A percentile compares a stretch with the other conserved stretches of the same genome.
Evolutionary conservation across 495 filamentous ascomycete genomes (phyloP).

Genomic region (Talaromyces wortmannii): DNA sequence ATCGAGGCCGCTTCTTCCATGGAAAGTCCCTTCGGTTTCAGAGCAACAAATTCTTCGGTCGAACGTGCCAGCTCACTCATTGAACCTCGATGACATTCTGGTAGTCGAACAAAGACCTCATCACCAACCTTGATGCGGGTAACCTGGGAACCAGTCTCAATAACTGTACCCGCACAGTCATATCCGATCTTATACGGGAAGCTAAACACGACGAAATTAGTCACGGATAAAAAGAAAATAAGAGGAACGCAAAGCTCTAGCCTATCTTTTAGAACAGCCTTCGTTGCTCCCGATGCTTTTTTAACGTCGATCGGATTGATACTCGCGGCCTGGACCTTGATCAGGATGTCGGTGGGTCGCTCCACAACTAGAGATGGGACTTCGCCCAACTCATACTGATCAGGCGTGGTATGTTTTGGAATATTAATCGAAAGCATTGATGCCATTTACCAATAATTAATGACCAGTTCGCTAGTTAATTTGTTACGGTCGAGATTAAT

Average conservation of each 20-base stretch:
- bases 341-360: conserved; percentile 14
- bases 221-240: no score
- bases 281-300: background rate
- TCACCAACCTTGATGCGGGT: conserved; percentile 40
- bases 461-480: no score
- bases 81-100: background rate
- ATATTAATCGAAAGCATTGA: no score
- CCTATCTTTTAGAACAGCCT: background rate
- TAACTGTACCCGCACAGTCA: conserved; percentile 50
- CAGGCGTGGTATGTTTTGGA: conserved; percentile 30
- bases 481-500: no score
- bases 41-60: background rate
- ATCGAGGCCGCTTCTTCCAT: conserved; percentile 2
- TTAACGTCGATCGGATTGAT: conserved; percentile 8
- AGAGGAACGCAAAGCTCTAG: no score
- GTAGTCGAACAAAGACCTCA: conserved; percentile 19
- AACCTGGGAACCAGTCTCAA: conserved; percentile 34
- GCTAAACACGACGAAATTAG: background rate
- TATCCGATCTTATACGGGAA: conserved; percentile 19
- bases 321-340: conserved; percentile 5
- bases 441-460: no score
- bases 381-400: conserved; percentile 30
- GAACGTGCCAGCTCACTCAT: background rate
- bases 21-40: background rate
- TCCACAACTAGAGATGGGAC: conserved; percentile 33